These are phyloP conservation scores for Gyrodon lividus DNA, from an alignment of 768 basidiomycete genomes.

Conservation along the genomic window DNA sequence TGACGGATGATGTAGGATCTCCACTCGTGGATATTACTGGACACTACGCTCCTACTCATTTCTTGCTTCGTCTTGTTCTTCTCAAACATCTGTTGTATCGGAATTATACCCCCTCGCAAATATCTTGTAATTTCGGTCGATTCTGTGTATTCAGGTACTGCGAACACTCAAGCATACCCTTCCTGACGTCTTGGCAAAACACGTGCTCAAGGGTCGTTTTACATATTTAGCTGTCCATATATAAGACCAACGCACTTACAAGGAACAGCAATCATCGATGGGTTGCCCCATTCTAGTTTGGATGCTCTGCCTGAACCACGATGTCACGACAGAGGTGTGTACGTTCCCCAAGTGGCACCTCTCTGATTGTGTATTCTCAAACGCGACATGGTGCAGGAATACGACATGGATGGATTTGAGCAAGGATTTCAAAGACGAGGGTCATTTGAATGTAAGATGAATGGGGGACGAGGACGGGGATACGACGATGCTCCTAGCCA, in stretches of 20 bases:
- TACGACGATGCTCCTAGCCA: slow-evolving; percentile 59
- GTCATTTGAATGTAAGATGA: too few species aligned
- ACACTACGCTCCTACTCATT: background rate
- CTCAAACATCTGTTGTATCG: slow-evolving; percentile 1
- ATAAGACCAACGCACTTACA: background rate
- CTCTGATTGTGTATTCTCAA: background rate
- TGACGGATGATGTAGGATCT: background rate
- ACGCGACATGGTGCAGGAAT: slow-evolving; percentile 52
- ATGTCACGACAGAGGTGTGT: slow-evolving; percentile 64
- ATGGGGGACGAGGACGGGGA: slow-evolving; percentile 29
- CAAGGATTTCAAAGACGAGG: background rate
- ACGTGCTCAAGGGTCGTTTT: background rate
- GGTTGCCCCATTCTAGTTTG: slow-evolving; percentile 74
- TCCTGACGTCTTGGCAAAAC: background rate
- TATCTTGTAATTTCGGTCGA: background rate
- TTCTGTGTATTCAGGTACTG: slow-evolving; percentile 1
- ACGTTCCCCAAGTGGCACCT: slow-evolving; percentile 6
- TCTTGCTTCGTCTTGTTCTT: slow-evolving; percentile 3
- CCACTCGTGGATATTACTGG: slow-evolving; percentile 5
- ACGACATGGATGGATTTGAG: slow-evolving; percentile 39
- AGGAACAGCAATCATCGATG: slow-evolving; percentile 22
- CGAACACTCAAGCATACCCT: background rate
- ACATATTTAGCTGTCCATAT: background rate
- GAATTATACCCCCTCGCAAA: background rate
- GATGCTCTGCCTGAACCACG: slow-evolving; percentile 77